Conservation (phyloP, 768 basidiomycete genomes). For the Pisolithus orientalis region DNA sequence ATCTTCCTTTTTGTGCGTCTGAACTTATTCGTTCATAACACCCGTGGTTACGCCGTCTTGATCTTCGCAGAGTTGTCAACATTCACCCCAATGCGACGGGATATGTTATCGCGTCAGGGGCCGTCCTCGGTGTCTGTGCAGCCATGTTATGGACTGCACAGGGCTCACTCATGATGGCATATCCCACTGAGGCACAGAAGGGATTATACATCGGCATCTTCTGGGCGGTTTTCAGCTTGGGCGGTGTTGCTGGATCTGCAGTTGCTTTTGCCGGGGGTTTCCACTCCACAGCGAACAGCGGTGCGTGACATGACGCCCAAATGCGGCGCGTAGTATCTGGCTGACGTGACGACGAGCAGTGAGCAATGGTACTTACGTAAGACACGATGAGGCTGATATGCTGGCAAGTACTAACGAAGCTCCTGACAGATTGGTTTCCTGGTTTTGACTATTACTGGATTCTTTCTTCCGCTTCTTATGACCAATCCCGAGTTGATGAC, state of each 20-base stretch:
- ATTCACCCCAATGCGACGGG: slow-evolving; percentile 32
- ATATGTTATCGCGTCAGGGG: slow-evolving; percentile 46
- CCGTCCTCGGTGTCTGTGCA: slow-evolving; percentile 44
- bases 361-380: slow-evolving; percentile 70
- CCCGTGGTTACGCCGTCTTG: neutral
- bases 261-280: slow-evolving; percentile 72
- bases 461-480: slow-evolving; percentile 60
- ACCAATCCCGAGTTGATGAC: slow-evolving; percentile 67
- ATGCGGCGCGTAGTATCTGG: neutral
- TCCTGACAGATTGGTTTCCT: slow-evolving; percentile 65
- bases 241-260: slow-evolving; percentile 71
- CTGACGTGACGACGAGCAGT: slow-evolving; percentile 31
- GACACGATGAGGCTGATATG: slow-evolving; percentile 11
- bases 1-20: slow-evolving; percentile 1
- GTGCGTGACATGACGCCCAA: neutral
- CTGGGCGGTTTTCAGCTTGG: slow-evolving; percentile 74
- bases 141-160: slow-evolving; percentile 50
- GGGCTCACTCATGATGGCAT: slow-evolving; percentile 49
- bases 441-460: slow-evolving; percentile 62
- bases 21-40: neutral
- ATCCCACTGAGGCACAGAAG: slow-evolving; percentile 52
- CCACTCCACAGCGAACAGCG: slow-evolving; percentile 42
- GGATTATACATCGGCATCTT: slow-evolving; percentile 46
- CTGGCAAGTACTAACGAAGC: neutral
- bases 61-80: slow-evolving; percentile 37